phyloP scores from a whole-genome alignment of 2,329 filamentous ascomycete genomes.

The Trichoderma afroharzianum region DNA sequence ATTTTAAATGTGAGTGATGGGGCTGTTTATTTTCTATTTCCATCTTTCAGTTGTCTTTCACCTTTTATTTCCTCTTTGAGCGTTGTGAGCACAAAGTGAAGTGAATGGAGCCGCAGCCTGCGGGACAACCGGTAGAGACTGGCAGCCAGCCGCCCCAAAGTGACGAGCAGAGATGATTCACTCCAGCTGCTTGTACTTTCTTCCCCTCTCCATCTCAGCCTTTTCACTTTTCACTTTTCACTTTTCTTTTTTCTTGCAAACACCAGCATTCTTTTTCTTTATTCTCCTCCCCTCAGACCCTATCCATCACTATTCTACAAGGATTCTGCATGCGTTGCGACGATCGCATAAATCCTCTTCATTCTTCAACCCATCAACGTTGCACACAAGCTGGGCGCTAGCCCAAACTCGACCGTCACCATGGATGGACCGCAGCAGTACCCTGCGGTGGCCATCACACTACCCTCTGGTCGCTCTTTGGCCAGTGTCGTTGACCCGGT shows the following conservation, averaged over 20 bases:
- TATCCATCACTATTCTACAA: neutral
- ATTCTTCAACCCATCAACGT: neutral
- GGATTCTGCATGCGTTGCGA: neutral
- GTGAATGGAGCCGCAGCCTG: neutral
- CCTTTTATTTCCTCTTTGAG: neutral
- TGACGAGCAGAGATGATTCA: constrained; percentile 15
- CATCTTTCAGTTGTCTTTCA: neutral
- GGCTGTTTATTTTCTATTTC: neutral
- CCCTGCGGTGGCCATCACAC: constrained; percentile 10
- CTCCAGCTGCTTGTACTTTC: neutral
- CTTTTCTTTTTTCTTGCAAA: neutral
- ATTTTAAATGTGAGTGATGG: constrained; percentile 49
- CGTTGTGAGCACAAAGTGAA: neutral
- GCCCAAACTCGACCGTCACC: neutral
- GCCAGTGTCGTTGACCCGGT: neutral
- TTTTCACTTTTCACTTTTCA: neutral
- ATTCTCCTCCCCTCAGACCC: no score
- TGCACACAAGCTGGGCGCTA: neutral
- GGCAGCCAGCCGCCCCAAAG: constrained; percentile 7
- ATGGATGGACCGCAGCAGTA: constrained; percentile 1
- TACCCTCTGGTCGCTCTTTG: constrained; percentile 9
- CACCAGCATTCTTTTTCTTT: neutral
- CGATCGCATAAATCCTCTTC: neutral
- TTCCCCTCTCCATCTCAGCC: neutral
- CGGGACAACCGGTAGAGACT: neutral